A percentile compares a stretch with the other conserved stretches of the same genome.
Conservation (phyloP, 1,284 basidiomycete genomes). For the Trametes versicolor region DNA sequence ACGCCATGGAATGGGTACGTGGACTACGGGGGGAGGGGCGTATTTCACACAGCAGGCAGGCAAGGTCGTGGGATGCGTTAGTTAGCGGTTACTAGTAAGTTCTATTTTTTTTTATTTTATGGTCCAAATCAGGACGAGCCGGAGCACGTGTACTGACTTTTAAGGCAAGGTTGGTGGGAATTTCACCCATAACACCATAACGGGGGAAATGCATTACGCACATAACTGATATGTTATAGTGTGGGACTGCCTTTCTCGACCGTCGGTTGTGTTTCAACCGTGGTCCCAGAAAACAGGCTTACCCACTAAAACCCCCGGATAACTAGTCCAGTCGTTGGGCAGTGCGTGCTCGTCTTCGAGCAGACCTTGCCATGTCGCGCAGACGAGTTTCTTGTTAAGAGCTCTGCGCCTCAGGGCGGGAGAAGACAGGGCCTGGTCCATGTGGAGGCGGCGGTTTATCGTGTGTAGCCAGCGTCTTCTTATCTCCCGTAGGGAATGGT, state of each 20-base stretch:
- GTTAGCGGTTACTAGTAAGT: too few species aligned
- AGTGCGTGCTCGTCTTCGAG: neutral
- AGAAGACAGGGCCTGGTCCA: neutral
- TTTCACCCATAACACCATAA: neutral
- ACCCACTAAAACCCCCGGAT: neutral
- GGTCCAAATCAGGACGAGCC: neutral
- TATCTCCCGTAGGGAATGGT: neutral
- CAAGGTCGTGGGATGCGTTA: too few species aligned
- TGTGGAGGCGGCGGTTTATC: neutral
- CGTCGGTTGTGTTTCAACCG: neutral
- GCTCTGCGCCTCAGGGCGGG: neutral
- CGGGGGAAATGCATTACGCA: neutral
- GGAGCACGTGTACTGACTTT: neutral
- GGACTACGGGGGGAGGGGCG: too few species aligned
- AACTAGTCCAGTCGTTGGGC: neutral
- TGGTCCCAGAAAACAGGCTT: neutral
- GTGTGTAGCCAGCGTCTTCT: neutral
- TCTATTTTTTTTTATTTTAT: neutral
- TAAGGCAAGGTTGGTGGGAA: neutral
- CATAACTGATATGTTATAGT: neutral
- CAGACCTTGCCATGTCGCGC: neutral
- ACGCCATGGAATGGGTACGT: too few species aligned
- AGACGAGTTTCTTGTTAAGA: neutral
- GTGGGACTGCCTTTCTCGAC: neutral
- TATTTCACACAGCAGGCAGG: too few species aligned